Evolutionary conservation across 1,284 basidiomycete species (phyloP).

Genomic region (Cronartium ribicola): DNA sequence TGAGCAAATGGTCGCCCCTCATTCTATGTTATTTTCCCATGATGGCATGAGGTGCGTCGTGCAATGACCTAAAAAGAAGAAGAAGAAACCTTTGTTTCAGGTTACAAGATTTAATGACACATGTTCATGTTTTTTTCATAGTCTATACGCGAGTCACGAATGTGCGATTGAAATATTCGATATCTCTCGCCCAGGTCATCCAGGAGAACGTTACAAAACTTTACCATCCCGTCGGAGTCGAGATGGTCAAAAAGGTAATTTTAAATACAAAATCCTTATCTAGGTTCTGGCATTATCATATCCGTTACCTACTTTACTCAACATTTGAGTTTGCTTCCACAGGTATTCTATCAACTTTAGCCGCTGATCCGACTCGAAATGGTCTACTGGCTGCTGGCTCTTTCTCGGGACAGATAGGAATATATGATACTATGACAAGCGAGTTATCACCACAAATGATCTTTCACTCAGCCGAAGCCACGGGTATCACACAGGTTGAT

Average conservation of each 20-base stretch:
- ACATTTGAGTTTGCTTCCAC: not conserved
- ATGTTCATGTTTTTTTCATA: slow-evolving; percentile 49
- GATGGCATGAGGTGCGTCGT: slow-evolving; percentile 62
- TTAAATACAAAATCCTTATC: no score
- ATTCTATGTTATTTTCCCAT: slow-evolving; percentile 71
- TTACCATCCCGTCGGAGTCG: slow-evolving; percentile 71
- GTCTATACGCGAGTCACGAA: slow-evolving; percentile 83
- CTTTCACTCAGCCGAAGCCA: slow-evolving; percentile 52
- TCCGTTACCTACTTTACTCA: not conserved
- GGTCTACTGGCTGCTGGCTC: slow-evolving; percentile 68
- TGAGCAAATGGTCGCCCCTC: slow-evolving; percentile 78
- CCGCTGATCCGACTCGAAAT: slow-evolving; percentile 66
- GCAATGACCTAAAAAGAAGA: not conserved
- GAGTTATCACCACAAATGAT: slow-evolving; percentile 43
- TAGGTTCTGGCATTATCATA: not conserved
- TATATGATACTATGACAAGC: slow-evolving; percentile 66
- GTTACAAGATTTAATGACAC: not conserved
- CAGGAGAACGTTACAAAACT: slow-evolving; percentile 69
- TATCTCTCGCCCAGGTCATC: slow-evolving; percentile 62
- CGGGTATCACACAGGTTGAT: slow-evolving; percentile 67
- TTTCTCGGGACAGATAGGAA: slow-evolving; percentile 62
- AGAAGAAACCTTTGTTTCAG: not conserved
- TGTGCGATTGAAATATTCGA: slow-evolving; percentile 85
- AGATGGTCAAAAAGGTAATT: slow-evolving; percentile 73
- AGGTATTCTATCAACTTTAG: slow-evolving; percentile 79